phyloP scores from a whole-genome alignment of 176 grass and related monocot species.

The Avena eriantha region DNA sequence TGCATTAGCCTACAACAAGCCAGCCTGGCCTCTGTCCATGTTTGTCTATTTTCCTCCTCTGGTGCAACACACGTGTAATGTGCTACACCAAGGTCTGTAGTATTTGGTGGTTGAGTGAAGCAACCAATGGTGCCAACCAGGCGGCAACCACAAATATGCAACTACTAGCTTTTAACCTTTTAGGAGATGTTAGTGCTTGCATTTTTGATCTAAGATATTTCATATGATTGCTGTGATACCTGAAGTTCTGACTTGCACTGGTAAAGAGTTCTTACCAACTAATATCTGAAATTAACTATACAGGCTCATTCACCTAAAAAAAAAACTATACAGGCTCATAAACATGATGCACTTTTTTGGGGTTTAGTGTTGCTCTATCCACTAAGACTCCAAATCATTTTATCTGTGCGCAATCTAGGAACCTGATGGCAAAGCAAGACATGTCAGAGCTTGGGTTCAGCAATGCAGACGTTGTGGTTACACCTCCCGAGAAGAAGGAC shows the following conservation, averaged over 20 bases:
- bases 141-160: conserved; percentile 2
- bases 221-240: background rate
- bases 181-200: background rate
- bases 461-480: conserved; percentile 18
- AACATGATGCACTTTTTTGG: conserved; percentile 9
- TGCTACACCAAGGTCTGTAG: background rate
- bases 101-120: conserved; percentile 37
- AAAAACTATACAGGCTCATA: conserved; percentile 1
- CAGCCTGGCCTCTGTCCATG: background rate
- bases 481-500: conserved; percentile 24
- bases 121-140: conserved; percentile 18
- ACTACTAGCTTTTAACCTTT: background rate
- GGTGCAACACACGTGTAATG: background rate
- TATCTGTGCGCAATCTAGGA: conserved; percentile 45
- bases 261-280: conserved; percentile 13
- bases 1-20: conserved; percentile 25
- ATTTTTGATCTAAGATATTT: background rate
- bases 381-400: background rate
- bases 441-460: conserved; percentile 80
- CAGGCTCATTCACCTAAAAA: too few species aligned
- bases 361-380: background rate
- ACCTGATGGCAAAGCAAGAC: conserved; percentile 84
- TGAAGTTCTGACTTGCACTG: background rate
- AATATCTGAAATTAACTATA: background rate
- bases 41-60: conserved; percentile 13